These are phyloP conservation scores for Hibiscus syriacus DNA, from an alignment of 345 rosid genomes.

Conservation along the genomic window DNA sequence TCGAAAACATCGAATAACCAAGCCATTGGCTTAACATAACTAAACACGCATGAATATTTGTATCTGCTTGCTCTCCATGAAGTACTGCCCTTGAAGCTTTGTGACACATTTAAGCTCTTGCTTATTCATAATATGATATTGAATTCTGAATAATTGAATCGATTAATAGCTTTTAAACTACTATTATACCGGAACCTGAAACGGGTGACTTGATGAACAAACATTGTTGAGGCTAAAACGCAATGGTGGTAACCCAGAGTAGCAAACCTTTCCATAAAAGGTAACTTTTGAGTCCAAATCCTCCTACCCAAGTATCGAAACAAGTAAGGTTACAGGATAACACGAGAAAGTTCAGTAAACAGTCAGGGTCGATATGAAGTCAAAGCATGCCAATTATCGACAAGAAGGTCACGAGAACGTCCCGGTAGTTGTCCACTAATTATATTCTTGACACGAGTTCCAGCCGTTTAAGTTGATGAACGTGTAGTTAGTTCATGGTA, in stretches of 20 bases:
- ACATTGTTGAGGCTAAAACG: too few species aligned
- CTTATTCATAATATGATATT: too few species aligned
- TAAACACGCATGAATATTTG: background rate
- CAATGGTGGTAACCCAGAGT: too few species aligned
- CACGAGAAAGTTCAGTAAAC: background rate
- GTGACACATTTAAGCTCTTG: too few species aligned
- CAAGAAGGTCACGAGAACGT: conserved; percentile 32
- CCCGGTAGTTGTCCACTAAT: conserved; percentile 60
- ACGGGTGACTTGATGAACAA: too few species aligned
- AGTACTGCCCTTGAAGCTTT: too few species aligned
- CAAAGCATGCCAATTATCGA: conserved; percentile 56
- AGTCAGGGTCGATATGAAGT: conserved; percentile 21
- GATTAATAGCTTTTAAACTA: background rate
- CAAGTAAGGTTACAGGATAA: too few species aligned
- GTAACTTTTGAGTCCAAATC: background rate
- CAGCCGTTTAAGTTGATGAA: conserved; percentile 78
- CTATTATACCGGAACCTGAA: background rate
- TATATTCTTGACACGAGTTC: conserved; percentile 57
- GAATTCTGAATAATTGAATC: background rate
- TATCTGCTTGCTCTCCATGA: too few species aligned
- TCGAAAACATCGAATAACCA: too few species aligned
- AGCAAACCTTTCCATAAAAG: too few species aligned
- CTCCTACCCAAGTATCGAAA: background rate
- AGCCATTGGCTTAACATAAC: background rate
- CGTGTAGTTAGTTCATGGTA: too few species aligned